Evolutionary conservation across 306 rosid species (phyloP).

Genomic region (Acacia acuminata): DNA sequence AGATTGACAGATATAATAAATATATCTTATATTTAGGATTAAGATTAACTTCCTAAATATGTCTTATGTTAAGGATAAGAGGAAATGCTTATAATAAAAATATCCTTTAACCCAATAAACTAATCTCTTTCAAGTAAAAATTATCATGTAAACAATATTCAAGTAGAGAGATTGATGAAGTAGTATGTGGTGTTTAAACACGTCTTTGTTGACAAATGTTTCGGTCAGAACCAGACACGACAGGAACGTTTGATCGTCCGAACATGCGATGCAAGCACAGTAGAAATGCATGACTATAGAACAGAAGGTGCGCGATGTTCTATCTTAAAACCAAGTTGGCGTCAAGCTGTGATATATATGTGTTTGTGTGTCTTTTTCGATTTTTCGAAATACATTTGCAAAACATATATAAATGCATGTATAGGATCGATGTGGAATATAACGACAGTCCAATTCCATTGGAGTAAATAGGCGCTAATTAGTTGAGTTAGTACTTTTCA

Average conservation of each 20-base stretch:
- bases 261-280: background rate
- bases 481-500: background rate
- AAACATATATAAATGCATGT: background rate
- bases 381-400: background rate
- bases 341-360: background rate
- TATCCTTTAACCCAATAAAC: no score
- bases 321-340: background rate
- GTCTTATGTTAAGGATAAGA: no score
- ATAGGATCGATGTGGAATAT: background rate
- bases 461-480: background rate
- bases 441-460: background rate
- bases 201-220: background rate
- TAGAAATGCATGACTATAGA: no score
- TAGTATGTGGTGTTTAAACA: background rate
- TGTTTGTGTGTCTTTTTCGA: background rate
- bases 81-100: no score
- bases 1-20: no score
- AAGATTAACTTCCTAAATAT: no score
- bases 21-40: no score
- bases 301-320: no score
- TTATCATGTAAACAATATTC: no score
- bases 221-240: background rate
- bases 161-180: background rate
- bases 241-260: background rate
- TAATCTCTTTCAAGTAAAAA: no score